A percentile compares a stretch with the other conserved stretches of the same genome.
Evolutionary conservation across 2,329 filamentous ascomycete genomes (phyloP).

Genomic region (Allantophomopsis lycopodina): DNA sequence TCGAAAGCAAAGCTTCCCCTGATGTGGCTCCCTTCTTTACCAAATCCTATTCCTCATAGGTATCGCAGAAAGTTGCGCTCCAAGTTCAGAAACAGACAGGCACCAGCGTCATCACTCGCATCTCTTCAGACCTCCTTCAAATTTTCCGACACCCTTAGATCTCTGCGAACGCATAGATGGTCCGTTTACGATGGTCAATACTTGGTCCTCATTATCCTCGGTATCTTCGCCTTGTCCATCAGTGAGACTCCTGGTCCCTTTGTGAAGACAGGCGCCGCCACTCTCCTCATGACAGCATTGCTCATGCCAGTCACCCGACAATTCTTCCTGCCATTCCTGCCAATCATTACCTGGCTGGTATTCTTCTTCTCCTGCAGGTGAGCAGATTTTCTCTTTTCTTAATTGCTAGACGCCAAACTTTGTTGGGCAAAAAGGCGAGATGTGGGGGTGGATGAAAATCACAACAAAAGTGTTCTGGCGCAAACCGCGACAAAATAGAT

Average conservation of each 20-base stretch:
- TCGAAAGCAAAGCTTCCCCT: slow-evolving; percentile 23
- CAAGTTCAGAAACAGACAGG: slow-evolving; percentile 51
- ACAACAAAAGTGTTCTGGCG: too few species aligned
- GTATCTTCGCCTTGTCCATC: slow-evolving; percentile 72
- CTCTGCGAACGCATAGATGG: slow-evolving; percentile 69
- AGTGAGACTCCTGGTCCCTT: slow-evolving; percentile 67
- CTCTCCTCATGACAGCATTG: slow-evolving; percentile 53
- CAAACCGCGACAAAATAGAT: too few species aligned
- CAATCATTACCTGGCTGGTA: slow-evolving; percentile 74
- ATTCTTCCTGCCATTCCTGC: slow-evolving; percentile 78
- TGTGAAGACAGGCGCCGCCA: slow-evolving; percentile 60
- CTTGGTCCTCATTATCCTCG: slow-evolving; percentile 56
- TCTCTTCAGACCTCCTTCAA: slow-evolving; percentile 72
- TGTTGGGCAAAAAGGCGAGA: too few species aligned
- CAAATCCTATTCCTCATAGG: slow-evolving; percentile 44
- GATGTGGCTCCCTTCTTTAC: slow-evolving; percentile 28
- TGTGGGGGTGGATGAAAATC: too few species aligned
- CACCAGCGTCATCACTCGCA: slow-evolving; percentile 60
- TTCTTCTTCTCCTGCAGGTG: slow-evolving; percentile 92
- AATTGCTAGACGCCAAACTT: too few species aligned
- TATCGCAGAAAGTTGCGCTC: slow-evolving; percentile 55
- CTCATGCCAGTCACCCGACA: slow-evolving; percentile 77
- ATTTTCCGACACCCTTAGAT: slow-evolving; percentile 61
- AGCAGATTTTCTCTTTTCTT: slow-evolving; percentile 22
- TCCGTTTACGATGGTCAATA: slow-evolving; percentile 78